These are phyloP conservation scores for Neopestalotiopsis rosae DNA, from an alignment of 2,329 filamentous ascomycete species.

Conservation along the genomic window DNA sequence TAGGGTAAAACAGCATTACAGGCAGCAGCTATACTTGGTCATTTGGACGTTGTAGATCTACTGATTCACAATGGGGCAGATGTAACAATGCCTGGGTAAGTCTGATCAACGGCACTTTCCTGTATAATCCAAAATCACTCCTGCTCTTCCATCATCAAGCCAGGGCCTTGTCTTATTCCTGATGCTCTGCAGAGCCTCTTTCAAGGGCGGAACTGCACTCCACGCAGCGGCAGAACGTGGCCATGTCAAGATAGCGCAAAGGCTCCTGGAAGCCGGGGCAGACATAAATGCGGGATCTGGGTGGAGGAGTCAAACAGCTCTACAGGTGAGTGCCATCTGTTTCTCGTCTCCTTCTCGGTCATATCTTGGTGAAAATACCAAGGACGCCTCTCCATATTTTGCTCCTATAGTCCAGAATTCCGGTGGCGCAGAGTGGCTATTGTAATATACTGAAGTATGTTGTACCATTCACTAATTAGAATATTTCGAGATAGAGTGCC, in stretches of 20 bases:
- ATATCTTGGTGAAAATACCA: background rate
- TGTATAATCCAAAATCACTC: background rate
- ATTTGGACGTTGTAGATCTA: conserved; percentile 27
- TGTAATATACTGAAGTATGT: background rate
- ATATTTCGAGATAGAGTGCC: background rate
- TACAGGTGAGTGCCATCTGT: conserved; percentile 26
- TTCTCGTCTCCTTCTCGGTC: background rate
- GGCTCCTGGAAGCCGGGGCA: conserved; percentile 41
- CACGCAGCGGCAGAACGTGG: conserved; percentile 41
- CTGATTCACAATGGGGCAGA: conserved; percentile 36
- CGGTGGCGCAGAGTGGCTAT: background rate
- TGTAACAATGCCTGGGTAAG: conserved; percentile 33
- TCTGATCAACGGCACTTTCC: background rate
- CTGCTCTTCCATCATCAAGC: background rate
- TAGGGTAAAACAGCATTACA: conserved; percentile 45
- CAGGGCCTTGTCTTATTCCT: too few species aligned
- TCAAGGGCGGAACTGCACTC: conserved; percentile 43
- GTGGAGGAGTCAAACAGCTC: conserved; percentile 36
- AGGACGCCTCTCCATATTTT: too few species aligned
- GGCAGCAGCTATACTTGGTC: conserved; percentile 38
- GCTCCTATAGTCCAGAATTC: background rate
- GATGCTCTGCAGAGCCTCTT: conserved; percentile 27
- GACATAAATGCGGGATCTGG: conserved; percentile 38
- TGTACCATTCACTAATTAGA: background rate
- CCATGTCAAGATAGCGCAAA: conserved; percentile 29